A percentile compares a stretch with the other conserved stretches of the same genome.
These are phyloP conservation scores for Pichia gijzeniarum DNA, from an alignment of 805 yeast species.

Conservation along the genomic window DNA sequence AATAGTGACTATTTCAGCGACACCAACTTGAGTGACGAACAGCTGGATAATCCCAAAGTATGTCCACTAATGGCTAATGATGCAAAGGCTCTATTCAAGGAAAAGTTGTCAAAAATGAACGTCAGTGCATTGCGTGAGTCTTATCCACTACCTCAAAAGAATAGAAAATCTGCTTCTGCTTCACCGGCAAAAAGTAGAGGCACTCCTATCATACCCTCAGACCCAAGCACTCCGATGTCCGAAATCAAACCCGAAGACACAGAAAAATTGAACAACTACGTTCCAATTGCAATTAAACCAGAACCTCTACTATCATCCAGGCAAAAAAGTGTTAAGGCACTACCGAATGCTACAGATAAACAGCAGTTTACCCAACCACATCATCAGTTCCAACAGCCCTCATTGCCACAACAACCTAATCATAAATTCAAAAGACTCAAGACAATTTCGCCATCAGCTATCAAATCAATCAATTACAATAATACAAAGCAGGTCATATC, in stretches of 20 bases:
- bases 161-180: slow-evolving; percentile 5
- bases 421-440: slow-evolving; percentile 21
- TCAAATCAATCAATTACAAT: slow-evolving; percentile 33
- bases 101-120: slow-evolving; percentile 28
- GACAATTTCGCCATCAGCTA: slow-evolving; percentile 28
- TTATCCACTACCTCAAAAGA: slow-evolving; percentile 7
- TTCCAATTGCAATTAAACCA: slow-evolving; percentile 18
- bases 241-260: slow-evolving; percentile 15
- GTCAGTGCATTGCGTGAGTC: slow-evolving; percentile 26
- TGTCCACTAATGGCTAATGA: slow-evolving; percentile 44
- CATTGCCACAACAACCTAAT: not conserved
- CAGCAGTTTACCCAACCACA: not conserved
- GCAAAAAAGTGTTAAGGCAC: slow-evolving; percentile 12
- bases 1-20: not conserved
- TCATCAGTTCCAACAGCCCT: not conserved
- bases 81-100: slow-evolving; percentile 33
- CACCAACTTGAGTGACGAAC: slow-evolving; percentile 12
- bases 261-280: slow-evolving; percentile 14
- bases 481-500: slow-evolving; percentile 35
- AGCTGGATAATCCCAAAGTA: slow-evolving; percentile 30
- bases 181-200: slow-evolving; percentile 10
- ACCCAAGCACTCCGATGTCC: slow-evolving; percentile 17
- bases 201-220: slow-evolving; percentile 8
- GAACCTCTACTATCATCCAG: slow-evolving; percentile 8
- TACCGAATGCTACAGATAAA: slow-evolving; percentile 1